A percentile compares a stretch with the other conserved stretches of the same genome.
These are phyloP conservation scores for Zasmidium citrigriseum DNA, from an alignment of 2,329 filamentous ascomycete genomes.

Conservation along the genomic window DNA sequence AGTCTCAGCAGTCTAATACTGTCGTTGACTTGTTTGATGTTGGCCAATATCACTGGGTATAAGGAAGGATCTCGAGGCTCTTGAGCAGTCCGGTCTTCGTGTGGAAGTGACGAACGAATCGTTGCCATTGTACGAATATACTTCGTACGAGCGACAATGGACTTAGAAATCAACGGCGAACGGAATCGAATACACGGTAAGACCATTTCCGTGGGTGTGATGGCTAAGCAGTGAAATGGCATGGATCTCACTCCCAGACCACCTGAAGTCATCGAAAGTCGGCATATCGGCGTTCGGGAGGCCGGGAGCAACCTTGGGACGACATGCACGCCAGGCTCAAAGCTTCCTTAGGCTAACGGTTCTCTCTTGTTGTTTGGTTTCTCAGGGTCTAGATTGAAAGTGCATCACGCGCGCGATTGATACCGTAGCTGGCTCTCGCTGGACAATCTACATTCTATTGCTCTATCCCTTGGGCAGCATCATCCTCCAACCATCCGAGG, in stretches of 20 bases:
- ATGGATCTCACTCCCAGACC: background rate
- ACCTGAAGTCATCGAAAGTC: background rate
- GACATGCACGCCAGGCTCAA: background rate
- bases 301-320: background rate
- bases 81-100: conserved; percentile 71
- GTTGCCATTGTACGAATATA: conserved; percentile 31
- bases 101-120: conserved; percentile 41
- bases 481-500: background rate
- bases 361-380: background rate
- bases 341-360: background rate
- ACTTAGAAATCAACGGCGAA: background rate
- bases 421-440: too few species aligned
- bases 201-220: background rate
- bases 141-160: background rate
- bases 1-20: conserved; percentile 70
- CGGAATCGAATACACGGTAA: background rate
- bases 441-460: too few species aligned
- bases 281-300: background rate
- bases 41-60: conserved; percentile 61
- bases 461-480: too few species aligned
- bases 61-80: conserved; percentile 70
- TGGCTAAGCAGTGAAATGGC: background rate
- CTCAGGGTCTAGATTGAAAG: background rate
- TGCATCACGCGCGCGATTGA: background rate
- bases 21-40: conserved; percentile 66